A percentile compares a stretch with the other conserved stretches of the same genome.
Conservation (phyloP, 2,329 filamentous ascomycete species). For the Trichoderma sp. region DNA sequence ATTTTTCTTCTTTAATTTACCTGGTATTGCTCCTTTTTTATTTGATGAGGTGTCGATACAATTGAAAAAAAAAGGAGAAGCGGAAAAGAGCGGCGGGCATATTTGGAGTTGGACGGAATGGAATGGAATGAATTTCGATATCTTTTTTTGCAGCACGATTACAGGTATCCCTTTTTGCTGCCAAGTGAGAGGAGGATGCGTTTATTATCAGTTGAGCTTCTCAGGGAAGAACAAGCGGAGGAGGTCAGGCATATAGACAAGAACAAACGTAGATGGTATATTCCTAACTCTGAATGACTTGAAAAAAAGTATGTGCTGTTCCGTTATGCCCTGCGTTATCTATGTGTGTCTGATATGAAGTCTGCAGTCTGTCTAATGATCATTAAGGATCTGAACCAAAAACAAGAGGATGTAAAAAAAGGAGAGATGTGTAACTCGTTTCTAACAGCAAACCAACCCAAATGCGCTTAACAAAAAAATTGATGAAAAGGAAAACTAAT, state of each 20-base stretch:
- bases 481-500: background rate
- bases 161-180: background rate
- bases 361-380: background rate
- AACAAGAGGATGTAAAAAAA: background rate
- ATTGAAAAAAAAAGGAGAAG: background rate
- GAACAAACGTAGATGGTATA: constrained; percentile 2
- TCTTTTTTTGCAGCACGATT: background rate
- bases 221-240: background rate
- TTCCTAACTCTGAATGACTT: background rate
- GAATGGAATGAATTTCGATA: background rate
- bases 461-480: background rate
- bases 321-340: background rate
- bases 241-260: background rate
- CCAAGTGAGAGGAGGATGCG: background rate
- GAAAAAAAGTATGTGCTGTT: background rate
- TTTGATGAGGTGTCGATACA: background rate
- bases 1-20: background rate
- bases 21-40: background rate
- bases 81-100: constrained; percentile 9
- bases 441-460: background rate
- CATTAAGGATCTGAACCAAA: background rate
- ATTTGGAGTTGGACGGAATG: constrained; percentile 14
- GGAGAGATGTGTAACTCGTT: background rate
- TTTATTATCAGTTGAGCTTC: background rate
- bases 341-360: background rate